Conservation (phyloP, 441 rosid species). For the Gossypium lobatum region DNA sequence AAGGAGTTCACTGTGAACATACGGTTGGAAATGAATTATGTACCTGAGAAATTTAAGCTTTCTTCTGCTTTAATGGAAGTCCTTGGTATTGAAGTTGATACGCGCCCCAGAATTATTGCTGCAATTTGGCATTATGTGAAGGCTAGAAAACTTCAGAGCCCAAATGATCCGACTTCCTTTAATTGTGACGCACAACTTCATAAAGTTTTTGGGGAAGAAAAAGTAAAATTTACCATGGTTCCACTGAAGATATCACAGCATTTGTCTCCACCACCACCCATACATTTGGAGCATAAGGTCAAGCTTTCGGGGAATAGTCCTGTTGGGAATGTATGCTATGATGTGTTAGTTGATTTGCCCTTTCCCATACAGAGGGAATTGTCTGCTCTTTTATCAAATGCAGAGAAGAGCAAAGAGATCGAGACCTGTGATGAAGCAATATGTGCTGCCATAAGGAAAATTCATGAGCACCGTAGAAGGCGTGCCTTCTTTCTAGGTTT, state of each 20-base stretch:
- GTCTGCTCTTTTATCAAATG: slow-evolving; percentile 64
- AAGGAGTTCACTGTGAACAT: slow-evolving; percentile 69
- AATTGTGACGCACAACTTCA: slow-evolving; percentile 82
- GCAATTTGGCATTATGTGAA: slow-evolving; percentile 97
- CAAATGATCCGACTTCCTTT: slow-evolving; percentile 79
- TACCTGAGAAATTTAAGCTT: slow-evolving; percentile 86
- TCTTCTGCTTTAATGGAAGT: slow-evolving; percentile 82
- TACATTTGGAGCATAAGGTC: slow-evolving; percentile 82
- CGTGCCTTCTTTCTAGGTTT: slow-evolving; percentile 95
- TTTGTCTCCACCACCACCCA: slow-evolving; percentile 71
- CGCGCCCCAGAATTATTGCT: slow-evolving; percentile 86
- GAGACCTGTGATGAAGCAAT: slow-evolving; percentile 89
- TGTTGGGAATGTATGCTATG: slow-evolving; percentile 81
- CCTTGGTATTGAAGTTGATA: slow-evolving; percentile 90
- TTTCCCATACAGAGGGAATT: slow-evolving; percentile 84
- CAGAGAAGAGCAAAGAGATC: slow-evolving; percentile 92
- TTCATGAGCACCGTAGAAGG: slow-evolving; percentile 86
- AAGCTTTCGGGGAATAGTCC: slow-evolving; percentile 88
- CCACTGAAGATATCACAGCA: slow-evolving; percentile 79
- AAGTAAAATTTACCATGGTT: slow-evolving; percentile 70
- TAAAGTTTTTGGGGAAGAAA: slow-evolving; percentile 85
- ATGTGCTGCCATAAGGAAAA: slow-evolving; percentile 78
- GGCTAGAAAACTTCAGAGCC: slow-evolving; percentile 84
- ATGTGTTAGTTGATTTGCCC: slow-evolving; percentile 85
- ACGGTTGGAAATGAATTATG: slow-evolving; percentile 79